A percentile compares a stretch with the other conserved stretches of the same genome.
These are phyloP conservation scores for Ogataea angusta DNA, from an alignment of 805 yeast genomes.

Conservation along the genomic window DNA sequence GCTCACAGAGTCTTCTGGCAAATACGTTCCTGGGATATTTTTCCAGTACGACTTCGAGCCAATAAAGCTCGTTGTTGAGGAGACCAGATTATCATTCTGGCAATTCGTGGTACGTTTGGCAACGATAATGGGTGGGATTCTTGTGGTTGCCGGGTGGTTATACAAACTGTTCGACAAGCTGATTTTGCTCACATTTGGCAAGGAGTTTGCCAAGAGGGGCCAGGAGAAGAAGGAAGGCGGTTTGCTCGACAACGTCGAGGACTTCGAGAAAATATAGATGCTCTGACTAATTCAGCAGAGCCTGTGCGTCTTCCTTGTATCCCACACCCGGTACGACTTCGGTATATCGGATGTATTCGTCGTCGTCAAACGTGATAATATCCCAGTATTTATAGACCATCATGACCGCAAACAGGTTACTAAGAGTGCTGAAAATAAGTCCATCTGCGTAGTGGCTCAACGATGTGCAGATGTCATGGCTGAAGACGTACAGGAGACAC, in stretches of 20 bases:
- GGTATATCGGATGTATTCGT: conserved; percentile 61
- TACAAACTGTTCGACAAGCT: conserved; percentile 55
- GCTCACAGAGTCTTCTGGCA: conserved; percentile 31
- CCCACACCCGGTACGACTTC: conserved; percentile 24
- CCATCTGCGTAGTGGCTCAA: conserved; percentile 90
- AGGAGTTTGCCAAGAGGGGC: conserved; percentile 47
- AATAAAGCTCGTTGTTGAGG: conserved; percentile 63
- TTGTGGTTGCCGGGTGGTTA: conserved; percentile 65
- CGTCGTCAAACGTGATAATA: conserved; percentile 89
- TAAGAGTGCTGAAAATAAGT: conserved; percentile 73
- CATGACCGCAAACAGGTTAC: conserved; percentile 82
- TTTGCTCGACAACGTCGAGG: conserved; percentile 26
- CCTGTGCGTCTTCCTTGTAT: conserved; percentile 18
- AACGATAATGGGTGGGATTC: conserved; percentile 79
- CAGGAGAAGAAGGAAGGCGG: conserved; percentile 41
- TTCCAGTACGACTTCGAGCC: conserved; percentile 90
- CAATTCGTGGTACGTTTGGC: conserved; percentile 75
- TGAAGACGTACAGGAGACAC: conserved; percentile 66
- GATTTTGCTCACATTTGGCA: conserved; percentile 54
- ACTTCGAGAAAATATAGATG: conserved; percentile 25
- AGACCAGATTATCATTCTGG: conserved; percentile 69
- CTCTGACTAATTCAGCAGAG: conserved; percentile 5
- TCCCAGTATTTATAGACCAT: conserved; percentile 98
- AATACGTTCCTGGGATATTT: conserved; percentile 68
- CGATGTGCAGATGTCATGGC: conserved; percentile 60